Evolutionary conservation across 176 grass and related monocot species (phyloP).

Genomic region (Hordeum vulgare): DNA sequence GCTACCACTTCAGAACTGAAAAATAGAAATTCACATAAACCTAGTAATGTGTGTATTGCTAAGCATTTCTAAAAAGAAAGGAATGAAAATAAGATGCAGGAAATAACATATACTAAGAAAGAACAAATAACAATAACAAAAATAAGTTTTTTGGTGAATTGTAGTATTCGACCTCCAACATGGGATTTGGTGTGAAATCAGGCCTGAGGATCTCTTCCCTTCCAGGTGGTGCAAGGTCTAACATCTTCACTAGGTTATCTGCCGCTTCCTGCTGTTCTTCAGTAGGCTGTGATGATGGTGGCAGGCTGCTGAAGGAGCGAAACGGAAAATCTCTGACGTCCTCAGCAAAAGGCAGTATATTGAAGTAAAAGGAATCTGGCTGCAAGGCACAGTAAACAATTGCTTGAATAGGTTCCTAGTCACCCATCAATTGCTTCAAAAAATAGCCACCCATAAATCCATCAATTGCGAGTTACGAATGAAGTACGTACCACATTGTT

Average conservation of each 20-base stretch:
- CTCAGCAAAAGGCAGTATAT: conserved; percentile 89
- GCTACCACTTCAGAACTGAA: neutral
- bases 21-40: neutral
- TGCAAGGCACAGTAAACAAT: conserved; percentile 27
- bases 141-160: conserved; percentile 29
- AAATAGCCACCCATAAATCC: neutral
- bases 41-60: neutral
- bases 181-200: conserved; percentile 86
- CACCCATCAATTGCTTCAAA: neutral
- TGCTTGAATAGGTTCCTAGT: conserved; percentile 15
- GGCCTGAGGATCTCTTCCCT: conserved; percentile 70
- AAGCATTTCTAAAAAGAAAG: neutral
- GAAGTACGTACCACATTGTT: conserved; percentile 60
- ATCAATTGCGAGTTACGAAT: neutral
- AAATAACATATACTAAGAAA: neutral
- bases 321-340: conserved; percentile 88
- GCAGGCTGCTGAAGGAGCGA: conserved; percentile 61
- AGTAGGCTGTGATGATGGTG: conserved; percentile 57
- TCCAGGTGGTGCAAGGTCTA: conserved; percentile 71
- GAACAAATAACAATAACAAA: conserved; percentile 16
- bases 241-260: conserved; percentile 84
- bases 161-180: conserved; percentile 56
- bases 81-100: neutral
- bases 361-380: conserved; percentile 95
- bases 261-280: conserved; percentile 76